Percentiles rank a stretch among this genome's conserved stretches.
Evolutionary conservation across 2,329 filamentous ascomycete species (phyloP).

Genomic region (Alternaria sp.): DNA sequence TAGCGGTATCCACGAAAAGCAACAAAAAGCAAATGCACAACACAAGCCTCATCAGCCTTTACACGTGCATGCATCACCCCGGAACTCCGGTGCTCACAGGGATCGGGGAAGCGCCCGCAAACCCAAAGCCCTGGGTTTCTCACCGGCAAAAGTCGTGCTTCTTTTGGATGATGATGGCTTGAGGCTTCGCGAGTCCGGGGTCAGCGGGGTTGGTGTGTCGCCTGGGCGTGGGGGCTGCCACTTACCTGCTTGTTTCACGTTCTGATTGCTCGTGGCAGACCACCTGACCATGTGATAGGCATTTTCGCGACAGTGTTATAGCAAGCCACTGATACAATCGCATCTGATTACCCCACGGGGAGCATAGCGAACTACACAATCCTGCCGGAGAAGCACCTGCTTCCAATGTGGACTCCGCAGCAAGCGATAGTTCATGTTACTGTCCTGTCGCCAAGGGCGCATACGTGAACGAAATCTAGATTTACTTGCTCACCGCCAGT

Average conservation of each 20-base stretch:
- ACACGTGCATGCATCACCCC: conserved; percentile 20
- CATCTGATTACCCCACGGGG: not conserved
- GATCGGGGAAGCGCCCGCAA: conserved; percentile 29
- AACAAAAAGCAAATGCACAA: conserved; percentile 23
- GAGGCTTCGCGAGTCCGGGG: conserved; percentile 18
- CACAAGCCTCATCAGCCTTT: conserved; percentile 5
- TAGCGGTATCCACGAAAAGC: conserved; percentile 20
- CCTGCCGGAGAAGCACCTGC: not conserved
- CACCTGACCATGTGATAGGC: not conserved
- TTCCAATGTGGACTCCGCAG: not conserved
- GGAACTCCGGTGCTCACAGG: conserved; percentile 19
- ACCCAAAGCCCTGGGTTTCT: conserved; percentile 28
- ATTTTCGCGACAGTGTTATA: not conserved
- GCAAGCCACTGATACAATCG: conserved; percentile 8
- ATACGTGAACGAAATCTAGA: not conserved
- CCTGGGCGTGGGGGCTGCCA: conserved; percentile 21
- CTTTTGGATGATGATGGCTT: conserved; percentile 16
- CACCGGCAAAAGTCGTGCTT: conserved; percentile 22
- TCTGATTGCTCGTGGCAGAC: conserved; percentile 2
- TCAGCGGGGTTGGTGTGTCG: conserved; percentile 16
- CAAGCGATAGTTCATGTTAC: not conserved
- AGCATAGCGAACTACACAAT: conserved; percentile 4
- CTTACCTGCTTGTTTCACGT: conserved; percentile 13
- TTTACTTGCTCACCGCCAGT: conserved; percentile 3
- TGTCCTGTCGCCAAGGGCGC: conserved; percentile 1